Conservation (phyloP, 2,329 filamentous ascomycete species). For the Clonostachys solani region DNA sequence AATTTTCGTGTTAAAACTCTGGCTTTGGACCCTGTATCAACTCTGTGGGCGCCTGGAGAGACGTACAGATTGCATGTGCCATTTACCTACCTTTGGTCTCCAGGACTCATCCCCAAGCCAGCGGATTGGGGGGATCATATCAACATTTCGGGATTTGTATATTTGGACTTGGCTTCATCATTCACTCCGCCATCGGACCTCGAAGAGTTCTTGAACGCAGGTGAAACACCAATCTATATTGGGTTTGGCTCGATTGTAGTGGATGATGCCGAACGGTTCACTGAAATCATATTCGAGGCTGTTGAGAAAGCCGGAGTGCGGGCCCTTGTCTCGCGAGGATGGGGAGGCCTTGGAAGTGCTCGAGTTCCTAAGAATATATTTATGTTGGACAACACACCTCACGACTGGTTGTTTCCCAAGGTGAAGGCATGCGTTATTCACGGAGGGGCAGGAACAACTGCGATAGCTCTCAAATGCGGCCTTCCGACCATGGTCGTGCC, state of each 20-base stretch:
- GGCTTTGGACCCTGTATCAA: conserved; percentile 68
- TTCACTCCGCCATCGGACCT: conserved; percentile 56
- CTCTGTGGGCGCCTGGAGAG: conserved; percentile 71
- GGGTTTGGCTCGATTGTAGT: conserved; percentile 76
- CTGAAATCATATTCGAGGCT: conserved; percentile 67
- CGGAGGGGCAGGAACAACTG: conserved; percentile 74
- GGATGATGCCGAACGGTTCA: conserved; percentile 66
- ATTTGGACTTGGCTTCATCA: conserved; percentile 62
- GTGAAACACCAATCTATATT: conserved; percentile 64
- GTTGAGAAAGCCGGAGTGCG: conserved; percentile 62
- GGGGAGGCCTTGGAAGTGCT: conserved; percentile 64
- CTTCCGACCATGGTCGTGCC: conserved; percentile 73
- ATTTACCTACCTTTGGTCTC: conserved; percentile 71
- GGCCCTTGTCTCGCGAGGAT: conserved; percentile 70
- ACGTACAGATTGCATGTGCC: conserved; percentile 71
- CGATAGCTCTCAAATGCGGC: conserved; percentile 67
- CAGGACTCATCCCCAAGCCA: conserved; percentile 61
- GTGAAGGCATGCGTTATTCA: conserved; percentile 68
- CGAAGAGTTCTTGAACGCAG: conserved; percentile 48
- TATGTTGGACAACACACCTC: conserved; percentile 70
- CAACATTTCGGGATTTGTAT: conserved; percentile 75
- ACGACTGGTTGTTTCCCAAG: conserved; percentile 72
- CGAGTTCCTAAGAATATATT: conserved; percentile 59
- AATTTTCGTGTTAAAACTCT: conserved; percentile 66
- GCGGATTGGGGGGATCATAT: conserved; percentile 66